Percentiles rank a stretch among this genome's conserved stretches.
Evolutionary conservation across 2,329 filamentous ascomycete genomes (phyloP).

Genomic region (Fusarium protoensiforme): DNA sequence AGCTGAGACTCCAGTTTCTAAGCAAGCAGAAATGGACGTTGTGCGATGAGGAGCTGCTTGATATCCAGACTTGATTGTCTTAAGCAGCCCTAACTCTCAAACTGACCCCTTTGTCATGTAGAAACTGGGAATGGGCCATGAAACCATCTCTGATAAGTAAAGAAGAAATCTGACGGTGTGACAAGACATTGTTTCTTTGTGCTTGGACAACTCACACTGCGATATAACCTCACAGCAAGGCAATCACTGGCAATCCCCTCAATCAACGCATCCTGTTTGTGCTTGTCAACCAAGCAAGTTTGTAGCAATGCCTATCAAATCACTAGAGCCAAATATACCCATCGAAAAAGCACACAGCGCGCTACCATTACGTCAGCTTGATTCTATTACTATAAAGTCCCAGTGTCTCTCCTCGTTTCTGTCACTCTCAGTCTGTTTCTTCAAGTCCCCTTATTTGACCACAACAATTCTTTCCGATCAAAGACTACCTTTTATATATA

Average conservation of each 20-base stretch:
- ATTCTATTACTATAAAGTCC: neutral
- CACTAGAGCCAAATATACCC: neutral
- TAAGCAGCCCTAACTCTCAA: neutral
- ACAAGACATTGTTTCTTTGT: accelerated
- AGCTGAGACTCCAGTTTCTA: neutral
- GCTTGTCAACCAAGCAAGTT: neutral
- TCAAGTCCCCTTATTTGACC: neutral
- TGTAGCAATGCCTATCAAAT: neutral
- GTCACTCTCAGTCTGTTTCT: neutral
- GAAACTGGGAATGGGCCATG: neutral
- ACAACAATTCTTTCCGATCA: too few species aligned
- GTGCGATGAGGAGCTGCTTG: neutral
- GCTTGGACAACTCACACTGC: neutral
- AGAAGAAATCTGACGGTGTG: neutral
- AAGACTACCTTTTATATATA: neutral
- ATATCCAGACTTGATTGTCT: neutral
- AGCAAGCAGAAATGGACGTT: neutral
- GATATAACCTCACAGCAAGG: neutral
- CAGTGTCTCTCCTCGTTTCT: neutral
- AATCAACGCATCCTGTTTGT: neutral
- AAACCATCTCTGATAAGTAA: neutral
- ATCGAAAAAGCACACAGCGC: accelerated
- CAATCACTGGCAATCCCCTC: neutral
- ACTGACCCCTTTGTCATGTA: accelerated
- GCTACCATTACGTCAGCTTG: neutral